Evolutionary conservation across 1,139 yeast genomes (phyloP).

Genomic region (Nakaseomyces bracarensis): DNA sequence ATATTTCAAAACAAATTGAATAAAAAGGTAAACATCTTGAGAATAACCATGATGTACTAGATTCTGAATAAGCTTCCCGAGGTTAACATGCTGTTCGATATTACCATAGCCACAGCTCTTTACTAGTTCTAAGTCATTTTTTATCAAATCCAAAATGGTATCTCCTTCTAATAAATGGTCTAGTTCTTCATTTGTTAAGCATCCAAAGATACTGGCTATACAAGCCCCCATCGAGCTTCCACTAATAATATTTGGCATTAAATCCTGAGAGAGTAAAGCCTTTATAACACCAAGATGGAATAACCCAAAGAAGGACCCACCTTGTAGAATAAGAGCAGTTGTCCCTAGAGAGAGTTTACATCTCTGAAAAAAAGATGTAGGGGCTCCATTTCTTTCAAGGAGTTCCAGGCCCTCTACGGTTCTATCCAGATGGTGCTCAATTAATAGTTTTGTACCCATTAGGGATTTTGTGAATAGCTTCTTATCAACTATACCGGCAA

Average conservation of each 20-base stretch:
- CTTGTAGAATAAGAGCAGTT: constrained; percentile 83
- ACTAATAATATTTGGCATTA: constrained; percentile 79
- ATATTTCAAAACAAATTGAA: constrained; percentile 61
- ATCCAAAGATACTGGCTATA: constrained; percentile 78
- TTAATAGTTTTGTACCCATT: constrained; percentile 77
- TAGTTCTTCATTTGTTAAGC: constrained; percentile 40
- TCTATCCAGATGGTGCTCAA: constrained; percentile 78
- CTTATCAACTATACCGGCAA: constrained; percentile 84
- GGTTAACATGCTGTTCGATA: constrained; percentile 52
- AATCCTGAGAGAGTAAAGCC: constrained; percentile 61
- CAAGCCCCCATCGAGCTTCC: constrained; percentile 95
- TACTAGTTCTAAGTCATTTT: constrained; percentile 32
- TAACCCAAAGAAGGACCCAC: constrained; percentile 88
- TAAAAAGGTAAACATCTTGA: constrained; percentile 70
- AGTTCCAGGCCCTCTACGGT: constrained; percentile 62
- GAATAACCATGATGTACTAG: constrained; percentile 71
- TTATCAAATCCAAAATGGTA: constrained; percentile 36
- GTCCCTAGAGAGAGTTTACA: constrained; percentile 85
- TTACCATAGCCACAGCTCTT: constrained; percentile 46
- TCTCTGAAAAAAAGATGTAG: constrained; percentile 80
- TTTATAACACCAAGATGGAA: constrained; percentile 90
- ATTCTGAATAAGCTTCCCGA: constrained; percentile 60
- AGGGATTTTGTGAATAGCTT: constrained; percentile 73
- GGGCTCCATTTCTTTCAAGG: constrained; percentile 40
- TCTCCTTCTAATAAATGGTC: constrained; percentile 26